phyloP scores from a whole-genome alignment of 352 stramenopile species.

The Pythium coloratum region DNA sequence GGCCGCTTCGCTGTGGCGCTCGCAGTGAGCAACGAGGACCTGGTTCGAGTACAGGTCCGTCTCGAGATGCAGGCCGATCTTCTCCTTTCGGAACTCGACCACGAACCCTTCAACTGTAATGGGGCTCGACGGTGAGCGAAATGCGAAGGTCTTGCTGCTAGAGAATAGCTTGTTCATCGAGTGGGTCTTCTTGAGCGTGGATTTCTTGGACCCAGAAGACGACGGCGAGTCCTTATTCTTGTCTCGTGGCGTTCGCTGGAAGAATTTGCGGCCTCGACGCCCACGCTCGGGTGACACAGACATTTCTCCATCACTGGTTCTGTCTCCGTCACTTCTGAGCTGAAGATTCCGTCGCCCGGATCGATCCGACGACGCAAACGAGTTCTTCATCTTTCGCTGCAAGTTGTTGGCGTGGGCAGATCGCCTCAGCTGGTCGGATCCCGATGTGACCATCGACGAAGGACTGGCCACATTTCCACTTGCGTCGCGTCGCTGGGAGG shows the following conservation, averaged over 20 bases:
- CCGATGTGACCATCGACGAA: not conserved
- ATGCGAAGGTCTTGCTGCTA: slow-evolving; percentile 11
- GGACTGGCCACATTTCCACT: not conserved
- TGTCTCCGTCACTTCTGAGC: slow-evolving; percentile 6
- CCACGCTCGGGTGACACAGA: slow-evolving; percentile 4
- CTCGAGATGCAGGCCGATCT: slow-evolving; percentile 71
- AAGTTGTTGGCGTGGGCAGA: too few species aligned
- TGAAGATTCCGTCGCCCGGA: not conserved
- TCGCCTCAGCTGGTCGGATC: too few species aligned
- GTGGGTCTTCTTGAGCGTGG: slow-evolving; percentile 30
- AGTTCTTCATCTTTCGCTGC: not conserved
- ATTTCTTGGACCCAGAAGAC: not conserved
- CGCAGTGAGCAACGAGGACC: slow-evolving; percentile 58
- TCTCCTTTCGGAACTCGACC: slow-evolving; percentile 58
- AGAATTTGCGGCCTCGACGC: slow-evolving; percentile 10
- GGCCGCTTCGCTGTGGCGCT: slow-evolving; percentile 62
- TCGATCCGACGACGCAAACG: not conserved
- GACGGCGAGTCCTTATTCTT: slow-evolving; percentile 7
- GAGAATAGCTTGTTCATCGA: slow-evolving; percentile 32
- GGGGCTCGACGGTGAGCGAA: slow-evolving; percentile 15
- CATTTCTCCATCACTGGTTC: slow-evolving; percentile 12
- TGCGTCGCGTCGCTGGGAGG: not conserved
- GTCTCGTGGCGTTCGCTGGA: slow-evolving; percentile 14
- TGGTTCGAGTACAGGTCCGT: slow-evolving; percentile 59
- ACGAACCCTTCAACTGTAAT: slow-evolving; percentile 40